These are phyloP conservation scores for Hypoxylon trugodes DNA, from an alignment of 495 filamentous ascomycete genomes.

Conservation along the genomic window DNA sequence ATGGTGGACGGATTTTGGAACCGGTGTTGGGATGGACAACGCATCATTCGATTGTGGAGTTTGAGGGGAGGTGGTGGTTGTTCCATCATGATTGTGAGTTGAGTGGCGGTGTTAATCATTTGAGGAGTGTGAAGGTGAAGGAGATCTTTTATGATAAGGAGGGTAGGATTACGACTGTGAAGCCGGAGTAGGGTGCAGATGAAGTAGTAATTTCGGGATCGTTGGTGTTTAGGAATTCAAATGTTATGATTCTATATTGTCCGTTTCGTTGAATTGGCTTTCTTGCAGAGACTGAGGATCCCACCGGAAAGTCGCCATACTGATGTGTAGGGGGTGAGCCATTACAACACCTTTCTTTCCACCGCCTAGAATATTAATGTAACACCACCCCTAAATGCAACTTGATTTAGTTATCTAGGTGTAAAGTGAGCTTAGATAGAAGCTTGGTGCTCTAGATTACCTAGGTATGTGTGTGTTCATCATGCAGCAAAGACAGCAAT, in stretches of 20 bases:
- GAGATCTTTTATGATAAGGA: conserved; percentile 75
- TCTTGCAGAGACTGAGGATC: no score
- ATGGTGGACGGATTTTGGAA: conserved; percentile 73
- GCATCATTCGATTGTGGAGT: conserved; percentile 80
- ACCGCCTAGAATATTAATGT: no score
- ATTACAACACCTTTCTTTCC: no score
- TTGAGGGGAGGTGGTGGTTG: conserved; percentile 71
- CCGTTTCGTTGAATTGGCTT: not conserved
- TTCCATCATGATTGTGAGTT: conserved; percentile 78
- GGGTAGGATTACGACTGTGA: conserved; percentile 62
- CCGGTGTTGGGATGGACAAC: conserved; percentile 82
- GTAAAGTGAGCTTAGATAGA: no score
- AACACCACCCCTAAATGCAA: no score
- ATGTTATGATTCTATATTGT: not conserved
- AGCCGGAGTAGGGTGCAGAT: conserved; percentile 34
- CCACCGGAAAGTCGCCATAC: no score
- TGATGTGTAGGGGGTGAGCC: no score
- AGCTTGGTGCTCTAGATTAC: no score
- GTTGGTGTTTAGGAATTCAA: not conserved
- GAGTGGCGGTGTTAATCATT: conserved; percentile 67
- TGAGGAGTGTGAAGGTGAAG: conserved; percentile 73
- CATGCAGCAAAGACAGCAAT: not conserved
- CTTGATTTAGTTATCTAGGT: no score
- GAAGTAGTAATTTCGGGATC: no score
- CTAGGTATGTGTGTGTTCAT: not conserved